Conservation (phyloP, 129 eudicot species). For the Apium graveolens region DNA sequence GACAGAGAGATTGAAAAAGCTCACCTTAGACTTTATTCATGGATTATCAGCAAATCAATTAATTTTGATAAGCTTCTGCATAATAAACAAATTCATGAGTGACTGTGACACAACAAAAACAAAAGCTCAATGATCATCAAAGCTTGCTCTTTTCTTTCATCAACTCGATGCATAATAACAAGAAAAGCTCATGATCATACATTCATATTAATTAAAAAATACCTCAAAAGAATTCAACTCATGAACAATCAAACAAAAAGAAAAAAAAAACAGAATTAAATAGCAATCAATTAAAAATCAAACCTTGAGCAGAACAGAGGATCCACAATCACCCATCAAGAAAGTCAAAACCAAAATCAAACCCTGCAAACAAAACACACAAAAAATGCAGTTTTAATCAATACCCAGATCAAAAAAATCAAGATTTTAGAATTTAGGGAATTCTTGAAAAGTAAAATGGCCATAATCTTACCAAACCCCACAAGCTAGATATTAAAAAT, state of each 20-base stretch:
- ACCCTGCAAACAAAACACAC: not conserved
- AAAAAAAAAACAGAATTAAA: not conserved
- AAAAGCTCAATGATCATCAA: slow-evolving; percentile 28
- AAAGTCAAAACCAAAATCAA: slow-evolving; percentile 5
- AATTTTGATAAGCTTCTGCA: slow-evolving; percentile 27
- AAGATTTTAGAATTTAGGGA: not conserved
- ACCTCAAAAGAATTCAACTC: not conserved
- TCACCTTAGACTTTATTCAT: slow-evolving; percentile 19
- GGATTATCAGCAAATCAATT: slow-evolving; percentile 16
- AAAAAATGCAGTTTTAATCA: slow-evolving; percentile 8
- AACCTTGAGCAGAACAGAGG: slow-evolving; percentile 5
- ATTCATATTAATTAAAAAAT: not conserved
- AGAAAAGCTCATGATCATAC: not conserved
- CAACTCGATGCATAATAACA: not conserved
- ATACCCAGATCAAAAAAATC: slow-evolving; percentile 12
- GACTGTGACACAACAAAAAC: slow-evolving; percentile 14
- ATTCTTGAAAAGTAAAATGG: slow-evolving; percentile 12
- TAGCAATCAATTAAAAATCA: not conserved
- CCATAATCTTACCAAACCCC: slow-evolving; percentile 16
- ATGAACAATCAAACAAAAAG: not conserved
- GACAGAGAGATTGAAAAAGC: slow-evolving; percentile 10
- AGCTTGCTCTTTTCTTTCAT: not conserved
- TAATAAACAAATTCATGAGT: slow-evolving; percentile 23
- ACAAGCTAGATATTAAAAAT: slow-evolving; percentile 1
- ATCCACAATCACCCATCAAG: not conserved